Evolutionary conservation across 441 rosid genomes (phyloP).

Genomic region (Brassica hybrid): DNA sequence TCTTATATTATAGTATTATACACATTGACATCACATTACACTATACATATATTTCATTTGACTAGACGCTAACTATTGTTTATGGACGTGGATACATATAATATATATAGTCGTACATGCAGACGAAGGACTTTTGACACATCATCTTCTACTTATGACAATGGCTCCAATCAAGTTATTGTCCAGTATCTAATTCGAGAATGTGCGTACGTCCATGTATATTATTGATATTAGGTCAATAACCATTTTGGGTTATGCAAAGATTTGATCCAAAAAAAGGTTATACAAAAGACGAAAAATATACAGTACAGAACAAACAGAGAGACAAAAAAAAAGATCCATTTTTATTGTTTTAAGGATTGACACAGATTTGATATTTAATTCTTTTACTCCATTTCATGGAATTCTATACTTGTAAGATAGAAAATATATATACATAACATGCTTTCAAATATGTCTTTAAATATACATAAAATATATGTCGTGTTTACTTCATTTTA

Average conservation of each 20-base stretch:
- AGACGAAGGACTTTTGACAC: constrained; percentile 30
- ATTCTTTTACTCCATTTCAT: not conserved
- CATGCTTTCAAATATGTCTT: not conserved
- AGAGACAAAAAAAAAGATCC: not conserved
- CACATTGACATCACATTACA: constrained; percentile 23
- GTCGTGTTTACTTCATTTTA: not conserved
- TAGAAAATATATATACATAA: no score
- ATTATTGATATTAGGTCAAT: constrained; percentile 9
- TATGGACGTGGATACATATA: constrained; percentile 31
- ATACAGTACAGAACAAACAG: not conserved
- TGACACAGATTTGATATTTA: not conserved
- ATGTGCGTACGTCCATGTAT: not conserved
- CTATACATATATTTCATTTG: constrained; percentile 20
- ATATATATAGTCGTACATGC: constrained; percentile 7
- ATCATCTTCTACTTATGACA: constrained; percentile 33
- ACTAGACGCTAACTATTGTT: constrained; percentile 17
- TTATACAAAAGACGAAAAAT: not conserved
- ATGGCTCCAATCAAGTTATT: not conserved
- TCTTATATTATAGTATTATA: not conserved
- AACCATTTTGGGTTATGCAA: not conserved
- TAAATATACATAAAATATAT: not conserved
- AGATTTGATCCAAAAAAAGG: not conserved
- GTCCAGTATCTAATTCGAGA: constrained; percentile 3
- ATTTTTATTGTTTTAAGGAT: not conserved
- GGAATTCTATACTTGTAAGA: not conserved